A percentile compares a stretch with the other conserved stretches of the same genome.
Evolutionary conservation across 805 yeast species (phyloP).

Genomic region (Kregervanrija fluxuum): DNA sequence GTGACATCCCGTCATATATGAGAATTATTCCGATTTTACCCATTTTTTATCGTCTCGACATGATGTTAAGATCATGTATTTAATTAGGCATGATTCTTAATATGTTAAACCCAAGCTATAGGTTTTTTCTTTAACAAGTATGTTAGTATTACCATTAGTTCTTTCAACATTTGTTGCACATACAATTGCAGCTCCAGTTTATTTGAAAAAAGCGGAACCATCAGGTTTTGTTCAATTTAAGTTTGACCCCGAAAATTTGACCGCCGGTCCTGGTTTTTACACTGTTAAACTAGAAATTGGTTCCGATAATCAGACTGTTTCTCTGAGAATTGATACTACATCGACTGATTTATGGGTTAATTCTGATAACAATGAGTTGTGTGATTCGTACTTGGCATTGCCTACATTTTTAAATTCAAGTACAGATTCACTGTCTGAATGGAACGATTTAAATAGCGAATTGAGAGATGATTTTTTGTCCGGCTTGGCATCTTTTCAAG

Average conservation of each 20-base stretch:
- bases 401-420: slow-evolving; percentile 1
- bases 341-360: slow-evolving; percentile 62
- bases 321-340: slow-evolving; percentile 56
- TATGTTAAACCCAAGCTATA: too few species aligned
- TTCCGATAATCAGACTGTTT: slow-evolving; percentile 42
- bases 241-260: slow-evolving; percentile 1
- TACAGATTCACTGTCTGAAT: not conserved
- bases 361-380: slow-evolving; percentile 7
- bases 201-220: not conserved
- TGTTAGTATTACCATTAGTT: not conserved
- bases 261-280: slow-evolving; percentile 16
- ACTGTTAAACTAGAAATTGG: slow-evolving; percentile 42
- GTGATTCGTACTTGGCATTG: slow-evolving; percentile 9
- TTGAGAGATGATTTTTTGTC: slow-evolving; percentile 1
- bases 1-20: too few species aligned
- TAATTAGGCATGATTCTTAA: too few species aligned
- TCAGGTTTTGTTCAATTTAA: not conserved
- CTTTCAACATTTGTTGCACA: slow-evolving; percentile 1
- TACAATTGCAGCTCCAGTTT: slow-evolving; percentile 4
- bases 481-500: slow-evolving; percentile 5
- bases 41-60: too few species aligned
- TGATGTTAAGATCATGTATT: too few species aligned
- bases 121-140: too few species aligned
- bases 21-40: too few species aligned
- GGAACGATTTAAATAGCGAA: slow-evolving; percentile 2